Conservation (phyloP, 2,329 filamentous ascomycete genomes). For the Sarocladium brachiariae region DNA sequence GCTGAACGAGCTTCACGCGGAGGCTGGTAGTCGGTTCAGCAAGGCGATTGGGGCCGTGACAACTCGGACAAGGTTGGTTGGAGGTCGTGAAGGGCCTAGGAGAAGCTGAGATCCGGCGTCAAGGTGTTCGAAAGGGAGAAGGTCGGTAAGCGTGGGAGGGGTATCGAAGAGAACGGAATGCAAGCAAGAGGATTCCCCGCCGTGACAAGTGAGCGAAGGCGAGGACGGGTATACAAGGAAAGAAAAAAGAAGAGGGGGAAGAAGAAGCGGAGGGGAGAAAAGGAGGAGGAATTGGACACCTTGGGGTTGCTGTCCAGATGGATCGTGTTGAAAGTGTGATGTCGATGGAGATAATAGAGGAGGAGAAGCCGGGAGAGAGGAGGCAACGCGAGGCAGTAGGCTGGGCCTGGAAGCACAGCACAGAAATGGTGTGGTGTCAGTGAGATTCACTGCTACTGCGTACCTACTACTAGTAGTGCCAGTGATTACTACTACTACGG, state of each 20-base stretch:
- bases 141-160: constrained; percentile 2
- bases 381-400: background rate
- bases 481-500: no score
- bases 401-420: background rate
- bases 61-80: no score
- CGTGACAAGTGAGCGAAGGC: constrained; percentile 20
- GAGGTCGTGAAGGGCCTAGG: background rate
- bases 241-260: constrained; percentile 22
- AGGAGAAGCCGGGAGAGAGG: constrained; percentile 14
- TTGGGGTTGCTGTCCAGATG: constrained; percentile 10
- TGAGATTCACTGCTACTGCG: background rate
- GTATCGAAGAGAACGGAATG: constrained; percentile 9
- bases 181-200: constrained; percentile 6
- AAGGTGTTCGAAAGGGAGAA: constrained; percentile 4
- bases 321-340: constrained; percentile 15
- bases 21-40: background rate
- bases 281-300: constrained; percentile 17
- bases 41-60: no score
- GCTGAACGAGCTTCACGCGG: constrained; percentile 1
- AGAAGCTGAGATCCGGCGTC: background rate
- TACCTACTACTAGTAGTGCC: no score
- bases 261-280: constrained; percentile 29
- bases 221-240: constrained; percentile 14
- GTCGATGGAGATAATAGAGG: constrained; percentile 15
- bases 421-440: constrained; percentile 6